These are phyloP conservation scores for Cercospora citrullina DNA, from an alignment of 2,329 filamentous ascomycete species.

Conservation along the genomic window DNA sequence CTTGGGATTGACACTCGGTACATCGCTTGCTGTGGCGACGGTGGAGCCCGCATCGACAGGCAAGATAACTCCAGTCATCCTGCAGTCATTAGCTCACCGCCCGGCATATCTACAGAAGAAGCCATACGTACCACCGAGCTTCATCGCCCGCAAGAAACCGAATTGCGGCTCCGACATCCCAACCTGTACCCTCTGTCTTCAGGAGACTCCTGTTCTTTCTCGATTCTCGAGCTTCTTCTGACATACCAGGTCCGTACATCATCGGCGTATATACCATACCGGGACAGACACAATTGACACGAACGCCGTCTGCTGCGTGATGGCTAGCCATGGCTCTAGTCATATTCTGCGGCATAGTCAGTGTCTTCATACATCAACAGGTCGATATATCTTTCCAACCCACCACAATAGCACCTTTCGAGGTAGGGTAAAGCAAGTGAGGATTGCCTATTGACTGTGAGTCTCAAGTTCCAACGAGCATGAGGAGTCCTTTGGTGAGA, in stretches of 20 bases:
- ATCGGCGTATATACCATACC: constrained; percentile 58
- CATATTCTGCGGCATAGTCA: constrained; percentile 46
- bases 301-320: constrained; percentile 52
- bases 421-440: constrained; percentile 55
- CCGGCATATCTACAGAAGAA: constrained; percentile 22
- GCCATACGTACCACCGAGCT: constrained; percentile 48
- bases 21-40: constrained; percentile 45
- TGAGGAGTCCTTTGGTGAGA: neutral
- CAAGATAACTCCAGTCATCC: constrained; percentile 46
- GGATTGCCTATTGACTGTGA: constrained; percentile 44
- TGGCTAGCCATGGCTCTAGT: constrained; percentile 58
- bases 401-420: constrained; percentile 54
- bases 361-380: neutral
- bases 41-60: constrained; percentile 53
- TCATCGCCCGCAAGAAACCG: constrained; percentile 55
- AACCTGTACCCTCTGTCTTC: constrained; percentile 56
- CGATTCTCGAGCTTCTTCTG: constrained; percentile 51
- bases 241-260: constrained; percentile 56
- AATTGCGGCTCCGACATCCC: constrained; percentile 55
- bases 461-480: neutral
- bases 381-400: constrained; percentile 6
- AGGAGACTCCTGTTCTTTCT: constrained; percentile 53
- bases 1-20: constrained; percentile 35
- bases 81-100: constrained; percentile 5
- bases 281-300: constrained; percentile 59